phyloP scores from a whole-genome alignment of 345 rosid species.

The Triadica sebifera region DNA sequence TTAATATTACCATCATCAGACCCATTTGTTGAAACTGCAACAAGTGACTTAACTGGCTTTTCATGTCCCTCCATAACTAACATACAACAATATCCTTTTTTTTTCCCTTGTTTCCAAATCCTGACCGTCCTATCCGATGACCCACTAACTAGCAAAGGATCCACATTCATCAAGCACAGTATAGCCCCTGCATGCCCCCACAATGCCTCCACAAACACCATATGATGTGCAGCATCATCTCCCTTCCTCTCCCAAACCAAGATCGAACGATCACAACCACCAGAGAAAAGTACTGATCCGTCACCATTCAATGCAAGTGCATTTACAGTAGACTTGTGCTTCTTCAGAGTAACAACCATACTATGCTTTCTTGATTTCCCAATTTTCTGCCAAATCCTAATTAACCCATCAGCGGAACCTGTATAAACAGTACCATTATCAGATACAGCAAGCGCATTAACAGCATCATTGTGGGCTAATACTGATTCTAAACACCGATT shows the following conservation, averaged over 20 bases:
- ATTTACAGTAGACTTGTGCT: slow-evolving; percentile 43
- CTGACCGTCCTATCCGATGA: slow-evolving; percentile 51
- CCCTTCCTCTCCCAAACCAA: slow-evolving; percentile 42
- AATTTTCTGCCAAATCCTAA: slow-evolving; percentile 41
- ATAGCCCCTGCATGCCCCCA: slow-evolving; percentile 43
- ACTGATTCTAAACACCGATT: slow-evolving; percentile 45
- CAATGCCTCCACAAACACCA: slow-evolving; percentile 37
- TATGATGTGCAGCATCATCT: not conserved
- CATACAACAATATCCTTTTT: slow-evolving; percentile 31
- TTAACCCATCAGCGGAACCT: slow-evolving; percentile 39
- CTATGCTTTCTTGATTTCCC: slow-evolving; percentile 20
- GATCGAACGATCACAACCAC: slow-evolving; percentile 40
- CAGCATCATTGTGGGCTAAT: slow-evolving; percentile 46
- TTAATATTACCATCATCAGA: not conserved
- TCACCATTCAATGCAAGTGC: slow-evolving; percentile 38
- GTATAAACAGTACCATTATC: slow-evolving; percentile 41
- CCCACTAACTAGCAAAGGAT: slow-evolving; percentile 38
- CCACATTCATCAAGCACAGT: slow-evolving; percentile 37
- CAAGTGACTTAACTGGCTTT: slow-evolving; percentile 51
- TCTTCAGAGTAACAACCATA: slow-evolving; percentile 33
- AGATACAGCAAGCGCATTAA: slow-evolving; percentile 40
- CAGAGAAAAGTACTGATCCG: slow-evolving; percentile 40
- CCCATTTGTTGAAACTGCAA: slow-evolving; percentile 10
- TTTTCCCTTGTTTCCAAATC: slow-evolving; percentile 37
- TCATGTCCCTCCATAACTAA: slow-evolving; percentile 42